Conservation (phyloP, 169 alveolate species). For the Eimeria sp. region DNA sequence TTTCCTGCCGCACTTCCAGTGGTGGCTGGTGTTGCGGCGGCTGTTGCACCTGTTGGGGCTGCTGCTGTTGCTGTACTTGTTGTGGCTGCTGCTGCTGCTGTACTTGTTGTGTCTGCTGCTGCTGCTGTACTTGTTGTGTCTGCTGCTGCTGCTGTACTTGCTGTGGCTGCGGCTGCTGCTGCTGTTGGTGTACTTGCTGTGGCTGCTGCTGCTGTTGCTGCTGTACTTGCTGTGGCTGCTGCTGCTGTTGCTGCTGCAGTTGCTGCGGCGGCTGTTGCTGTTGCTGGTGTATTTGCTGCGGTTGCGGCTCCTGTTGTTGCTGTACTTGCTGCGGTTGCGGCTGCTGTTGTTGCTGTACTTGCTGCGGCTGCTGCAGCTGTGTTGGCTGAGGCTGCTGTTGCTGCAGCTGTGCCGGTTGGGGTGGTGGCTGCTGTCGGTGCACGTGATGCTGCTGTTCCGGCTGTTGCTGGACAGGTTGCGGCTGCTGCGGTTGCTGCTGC, state of each 20-base stretch:
- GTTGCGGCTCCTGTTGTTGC: neutral
- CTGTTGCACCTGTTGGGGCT: neutral
- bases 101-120: neutral
- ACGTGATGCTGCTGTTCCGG: neutral
- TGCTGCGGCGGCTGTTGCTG: neutral
- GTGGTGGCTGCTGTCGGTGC: neutral
- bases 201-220: conserved; percentile 19
- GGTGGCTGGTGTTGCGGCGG: neutral
- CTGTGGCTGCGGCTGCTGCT: conserved; percentile 8
- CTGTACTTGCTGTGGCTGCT: neutral
- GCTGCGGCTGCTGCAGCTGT: neutral
- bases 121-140: neutral
- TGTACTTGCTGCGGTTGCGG: neutral
- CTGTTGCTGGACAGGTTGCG: neutral
- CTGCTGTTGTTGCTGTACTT: neutral
- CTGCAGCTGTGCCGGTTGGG: neutral
- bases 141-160: conserved; percentile 4
- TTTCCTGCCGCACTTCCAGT: no score
- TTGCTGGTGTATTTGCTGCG: neutral
- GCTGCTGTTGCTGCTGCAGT: neutral
- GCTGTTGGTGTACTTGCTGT: neutral
- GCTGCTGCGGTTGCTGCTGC: conserved; percentile 13
- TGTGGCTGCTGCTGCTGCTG: conserved; percentile 21
- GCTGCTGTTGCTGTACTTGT: neutral
- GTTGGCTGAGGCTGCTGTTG: neutral